A percentile compares a stretch with the other conserved stretches of the same genome.
Conservation (phyloP, 2,329 filamentous ascomycete genomes). For the Botrytis cinerea region DNA sequence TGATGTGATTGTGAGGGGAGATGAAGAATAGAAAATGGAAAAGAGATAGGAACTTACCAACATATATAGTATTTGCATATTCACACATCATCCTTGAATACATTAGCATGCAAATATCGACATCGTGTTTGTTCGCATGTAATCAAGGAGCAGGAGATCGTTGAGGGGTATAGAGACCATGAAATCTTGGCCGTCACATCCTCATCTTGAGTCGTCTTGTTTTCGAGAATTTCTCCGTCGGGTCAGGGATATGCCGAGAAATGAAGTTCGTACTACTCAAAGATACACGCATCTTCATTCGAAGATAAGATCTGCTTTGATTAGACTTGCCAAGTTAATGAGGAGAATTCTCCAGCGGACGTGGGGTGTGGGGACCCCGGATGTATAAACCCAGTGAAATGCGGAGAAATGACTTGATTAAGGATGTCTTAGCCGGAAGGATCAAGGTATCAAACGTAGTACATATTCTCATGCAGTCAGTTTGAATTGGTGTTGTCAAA, state of each 20-base stretch:
- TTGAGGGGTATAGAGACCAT: slow-evolving; percentile 6
- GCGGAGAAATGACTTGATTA: neutral
- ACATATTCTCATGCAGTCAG: neutral
- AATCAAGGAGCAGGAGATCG: neutral
- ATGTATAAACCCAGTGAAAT: neutral
- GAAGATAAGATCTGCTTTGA: neutral
- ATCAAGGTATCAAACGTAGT: neutral
- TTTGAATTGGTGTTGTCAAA: neutral
- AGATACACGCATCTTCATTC: neutral
- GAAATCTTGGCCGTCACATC: neutral
- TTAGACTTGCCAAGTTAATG: neutral
- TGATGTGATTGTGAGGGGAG: neutral
- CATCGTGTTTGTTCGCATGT: neutral
- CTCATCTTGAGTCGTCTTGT: neutral
- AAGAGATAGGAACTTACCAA: neutral
- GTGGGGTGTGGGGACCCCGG: neutral
- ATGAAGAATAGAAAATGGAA: neutral
- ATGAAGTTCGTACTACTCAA: neutral
- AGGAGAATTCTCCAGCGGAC: neutral
- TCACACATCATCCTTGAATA: neutral
- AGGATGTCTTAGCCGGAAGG: neutral
- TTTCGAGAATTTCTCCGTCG: slow-evolving; percentile 17
- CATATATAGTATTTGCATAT: neutral
- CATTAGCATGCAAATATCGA: neutral
- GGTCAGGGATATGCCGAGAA: neutral